Evolutionary conservation across 2,329 filamentous ascomycete genomes (phyloP).

Genomic region (Calonectria fujianensis): DNA sequence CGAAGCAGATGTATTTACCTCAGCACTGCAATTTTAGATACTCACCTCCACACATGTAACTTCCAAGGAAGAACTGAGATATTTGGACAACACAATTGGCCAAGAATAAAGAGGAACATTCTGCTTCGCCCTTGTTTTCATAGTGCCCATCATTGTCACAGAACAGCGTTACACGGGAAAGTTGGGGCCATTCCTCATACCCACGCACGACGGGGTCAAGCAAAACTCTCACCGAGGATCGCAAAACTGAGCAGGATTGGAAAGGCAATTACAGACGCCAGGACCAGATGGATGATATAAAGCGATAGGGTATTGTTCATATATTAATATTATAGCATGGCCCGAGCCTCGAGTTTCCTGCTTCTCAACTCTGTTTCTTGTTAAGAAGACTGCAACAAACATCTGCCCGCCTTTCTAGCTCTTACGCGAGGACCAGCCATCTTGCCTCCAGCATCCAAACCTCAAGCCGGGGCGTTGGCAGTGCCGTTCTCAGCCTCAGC

Average conservation of each 20-base stretch:
- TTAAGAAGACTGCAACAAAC: slow-evolving; percentile 7
- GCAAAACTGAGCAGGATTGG: background rate
- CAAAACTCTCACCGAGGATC: background rate
- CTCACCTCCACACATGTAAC: no score
- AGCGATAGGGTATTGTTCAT: background rate
- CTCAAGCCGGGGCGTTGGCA: background rate
- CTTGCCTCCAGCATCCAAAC: background rate
- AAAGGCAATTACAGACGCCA: background rate
- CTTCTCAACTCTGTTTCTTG: background rate
- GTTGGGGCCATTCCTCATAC: no score
- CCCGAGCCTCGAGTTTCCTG: slow-evolving; percentile 1
- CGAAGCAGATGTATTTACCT: no score
- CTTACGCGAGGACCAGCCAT: slow-evolving; percentile 18
- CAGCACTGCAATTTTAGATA: no score
- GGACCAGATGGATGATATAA: background rate
- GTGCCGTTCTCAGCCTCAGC: slow-evolving; percentile 56
- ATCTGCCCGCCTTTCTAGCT: slow-evolving; percentile 1
- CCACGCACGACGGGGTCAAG: no score
- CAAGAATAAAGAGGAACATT: no score
- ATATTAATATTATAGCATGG: slow-evolving; percentile 10
- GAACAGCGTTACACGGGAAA: no score
- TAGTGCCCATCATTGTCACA: no score
- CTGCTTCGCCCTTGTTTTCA: no score
- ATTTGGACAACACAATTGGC: no score
- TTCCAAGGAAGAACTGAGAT: no score